Base-by-base conservation (phyloP, 805 yeast genomes). In the Kodamaea kaohsiungensis region DNA sequence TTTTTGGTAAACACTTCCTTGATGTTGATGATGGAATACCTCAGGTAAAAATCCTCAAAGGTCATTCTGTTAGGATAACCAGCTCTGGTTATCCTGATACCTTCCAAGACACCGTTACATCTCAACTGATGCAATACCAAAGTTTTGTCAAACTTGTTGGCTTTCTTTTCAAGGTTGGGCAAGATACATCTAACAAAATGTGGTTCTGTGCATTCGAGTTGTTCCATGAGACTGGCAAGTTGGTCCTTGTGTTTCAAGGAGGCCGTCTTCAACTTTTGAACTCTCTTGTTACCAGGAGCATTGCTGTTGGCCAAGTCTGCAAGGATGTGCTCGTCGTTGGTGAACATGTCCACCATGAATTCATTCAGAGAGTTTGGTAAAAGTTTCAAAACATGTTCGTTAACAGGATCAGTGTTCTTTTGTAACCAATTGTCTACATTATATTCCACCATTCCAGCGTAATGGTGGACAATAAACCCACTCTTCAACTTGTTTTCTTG, bases 51-150 rank as follows among this genome's bases (percentile, higher is more conserved):
- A 48, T 90, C 93, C 46, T 85, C 82, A 69, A 92, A 93, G 27
- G 86, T 83, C 65, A 93, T 84, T 59, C 97, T 82, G 69, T 95
- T 95, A 4, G 99, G 99, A 69, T 88, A 95, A 1, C 99, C 99
- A 7, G 97, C 91, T 59, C 99, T 82, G 0, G 98, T 97, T 56
- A 95, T 95, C 69, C 99, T 81, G 30, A 95, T 95, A 57, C 99
- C 99, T 76, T 95, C 99, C 50, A 95, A 73, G 13, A 95, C 99
- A 81, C 99, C 99, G 65, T 95, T 95, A 65, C 98, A 95, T 58
- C 97, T 79, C 57, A 95, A 77, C 71, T 95, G 99, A 51, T 89
- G 93, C 46, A 95, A 74, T 7, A 95, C 96, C 19, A 95, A 73
- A 30, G 72, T 73, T 61, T 87, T 90, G 62, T 90, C 91, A 63